Base-by-base conservation (phyloP, 2,329 filamentous ascomycete species). In the Anisogramma anomala region DNA sequence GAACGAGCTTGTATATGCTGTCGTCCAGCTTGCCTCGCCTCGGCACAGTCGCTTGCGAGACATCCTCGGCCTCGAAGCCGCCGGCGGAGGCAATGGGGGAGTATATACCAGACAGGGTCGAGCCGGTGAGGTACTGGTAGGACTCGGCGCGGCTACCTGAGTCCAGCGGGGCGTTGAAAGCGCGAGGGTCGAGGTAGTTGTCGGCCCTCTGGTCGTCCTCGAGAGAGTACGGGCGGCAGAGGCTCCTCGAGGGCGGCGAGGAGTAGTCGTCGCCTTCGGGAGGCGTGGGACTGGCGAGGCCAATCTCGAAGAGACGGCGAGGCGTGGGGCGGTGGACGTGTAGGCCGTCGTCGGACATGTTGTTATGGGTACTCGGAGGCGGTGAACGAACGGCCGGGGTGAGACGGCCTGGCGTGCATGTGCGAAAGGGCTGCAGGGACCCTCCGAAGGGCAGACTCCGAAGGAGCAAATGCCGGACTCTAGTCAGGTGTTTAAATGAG, bases 91-190 rank as follows among this genome's bases (percentile, higher is more conserved):
- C 70, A 1, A 75, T 74, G 6, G 77, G 78, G 9, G 79, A 79
- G 66, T 94, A 98, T 54, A 98, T 98, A 41, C 91, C 89, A 51
- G 82, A 84, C 4, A 98, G 73, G 0, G 91, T 94, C 2, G 86
- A 88, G 8, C 84, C 81, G 3, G 86, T 94, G 46, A 98, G 71
- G 57, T 95, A 94, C 55, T 87, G 67, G 43, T 86, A 74, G 8
- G 86, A 94, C 49, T 82, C 77, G 18, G 80, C 83, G 44, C 84
- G 77, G 55, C 74, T 80, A 49, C 77, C 67, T 38, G 71, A 63
- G 35, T 52, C 48, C 15, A 56, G 56, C 31, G 41, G 26, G 42
- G 41, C 49, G 43, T 41, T 51, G 41, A 45, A 39, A 33, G 39
- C 43, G 31, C 56, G 57, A 30, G 56, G 53, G 50, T 62, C 58